Conservation (phyloP, 805 yeast genomes). For the Wickerhamiella domercqiae region DNA sequence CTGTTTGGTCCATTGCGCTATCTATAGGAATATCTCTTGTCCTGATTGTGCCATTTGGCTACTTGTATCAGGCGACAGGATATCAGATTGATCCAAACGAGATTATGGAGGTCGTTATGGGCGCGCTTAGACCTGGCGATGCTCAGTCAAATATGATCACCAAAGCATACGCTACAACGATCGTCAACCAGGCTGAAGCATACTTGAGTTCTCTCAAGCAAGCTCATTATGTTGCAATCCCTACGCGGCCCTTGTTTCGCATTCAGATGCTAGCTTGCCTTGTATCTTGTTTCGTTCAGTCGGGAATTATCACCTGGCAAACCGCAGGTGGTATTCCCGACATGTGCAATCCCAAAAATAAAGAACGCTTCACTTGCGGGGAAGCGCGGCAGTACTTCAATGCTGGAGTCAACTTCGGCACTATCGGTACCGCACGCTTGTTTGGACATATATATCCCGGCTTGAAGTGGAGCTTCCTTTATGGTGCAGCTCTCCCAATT, state of each 20-base stretch:
- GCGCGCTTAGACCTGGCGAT: slow-evolving; percentile 42
- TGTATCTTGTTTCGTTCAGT: slow-evolving; percentile 18
- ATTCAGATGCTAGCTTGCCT: slow-evolving; percentile 26
- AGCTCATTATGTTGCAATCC: slow-evolving; percentile 43
- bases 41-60: slow-evolving; percentile 37
- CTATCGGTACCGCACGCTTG: slow-evolving; percentile 39
- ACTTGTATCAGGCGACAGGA: slow-evolving; percentile 36
- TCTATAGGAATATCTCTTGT: slow-evolving; percentile 36
- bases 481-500: slow-evolving; percentile 29
- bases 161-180: slow-evolving; percentile 42
- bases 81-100: slow-evolving; percentile 35
- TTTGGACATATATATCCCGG: slow-evolving; percentile 40
- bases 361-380: slow-evolving; percentile 28
- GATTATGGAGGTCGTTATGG: slow-evolving; percentile 35
- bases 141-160: slow-evolving; percentile 38
- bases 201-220: slow-evolving; percentile 38
- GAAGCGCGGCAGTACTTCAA: slow-evolving; percentile 28
- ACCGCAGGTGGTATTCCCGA: slow-evolving; percentile 22
- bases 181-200: slow-evolving; percentile 47
- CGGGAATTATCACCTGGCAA: slow-evolving; percentile 26
- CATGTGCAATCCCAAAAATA: slow-evolving; percentile 26
- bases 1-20: slow-evolving; percentile 47
- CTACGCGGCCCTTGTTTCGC: slow-evolving; percentile 45
- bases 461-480: slow-evolving; percentile 45
- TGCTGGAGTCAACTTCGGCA: slow-evolving; percentile 41